phyloP scores from a whole-genome alignment of 805 yeast species.

The Ogataea pilisensis region DNA sequence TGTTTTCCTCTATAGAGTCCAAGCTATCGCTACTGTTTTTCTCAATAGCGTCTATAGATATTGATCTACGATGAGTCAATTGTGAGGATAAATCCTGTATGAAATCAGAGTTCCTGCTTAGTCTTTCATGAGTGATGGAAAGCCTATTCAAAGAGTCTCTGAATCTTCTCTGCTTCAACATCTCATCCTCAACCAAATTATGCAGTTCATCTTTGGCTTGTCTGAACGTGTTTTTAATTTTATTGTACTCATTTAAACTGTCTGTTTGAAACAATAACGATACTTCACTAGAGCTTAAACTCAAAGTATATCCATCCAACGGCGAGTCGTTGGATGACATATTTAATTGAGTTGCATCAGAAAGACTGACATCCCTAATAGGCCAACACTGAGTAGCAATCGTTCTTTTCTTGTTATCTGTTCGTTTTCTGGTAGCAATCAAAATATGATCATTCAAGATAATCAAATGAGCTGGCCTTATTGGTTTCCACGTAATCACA shows the following conservation, averaged over 20 bases:
- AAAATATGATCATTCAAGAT: conserved; percentile 73
- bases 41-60: conserved; percentile 41
- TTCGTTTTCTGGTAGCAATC: conserved; percentile 60
- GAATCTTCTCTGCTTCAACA: conserved; percentile 37
- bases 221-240: conserved; percentile 51
- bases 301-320: conserved; percentile 13
- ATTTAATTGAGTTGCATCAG: conserved; percentile 29
- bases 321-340: conserved; percentile 4
- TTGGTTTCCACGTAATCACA: conserved; percentile 77
- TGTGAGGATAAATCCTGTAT: conserved; percentile 58
- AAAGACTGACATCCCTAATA: conserved; percentile 51
- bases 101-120: conserved; percentile 33
- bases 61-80: conserved; percentile 51
- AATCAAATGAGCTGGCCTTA: conserved; percentile 71
- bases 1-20: conserved; percentile 39
- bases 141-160: conserved; percentile 42
- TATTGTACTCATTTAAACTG: conserved; percentile 50
- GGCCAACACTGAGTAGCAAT: conserved; percentile 81
- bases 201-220: conserved; percentile 59
- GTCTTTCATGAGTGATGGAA: conserved; percentile 24
- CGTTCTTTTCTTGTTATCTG: conserved; percentile 30
- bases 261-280: conserved; percentile 61
- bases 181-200: conserved; percentile 50
- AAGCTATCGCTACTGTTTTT: conserved; percentile 21
- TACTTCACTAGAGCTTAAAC: conserved; percentile 15